Percentiles rank a stretch among this genome's conserved stretches.
phyloP scores from a whole-genome alignment of 2,329 filamentous ascomycete genomes.

The Penicillium sp. region DNA sequence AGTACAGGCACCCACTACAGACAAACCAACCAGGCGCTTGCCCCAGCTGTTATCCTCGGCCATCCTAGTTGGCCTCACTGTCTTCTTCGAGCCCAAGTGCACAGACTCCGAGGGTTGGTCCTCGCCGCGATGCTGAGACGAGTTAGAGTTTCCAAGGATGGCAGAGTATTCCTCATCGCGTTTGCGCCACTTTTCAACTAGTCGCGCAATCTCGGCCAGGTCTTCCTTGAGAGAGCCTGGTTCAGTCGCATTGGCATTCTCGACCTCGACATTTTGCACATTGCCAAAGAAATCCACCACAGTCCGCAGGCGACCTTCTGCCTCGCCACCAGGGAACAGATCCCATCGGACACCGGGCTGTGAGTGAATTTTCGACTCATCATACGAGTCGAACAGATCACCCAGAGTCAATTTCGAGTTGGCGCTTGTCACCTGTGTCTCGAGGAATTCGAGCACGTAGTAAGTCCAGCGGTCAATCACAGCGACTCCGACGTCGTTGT shows the following conservation, averaged over 20 bases:
- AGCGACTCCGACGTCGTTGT: conserved; percentile 95
- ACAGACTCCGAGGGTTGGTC: conserved; percentile 14
- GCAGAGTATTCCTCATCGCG: conserved; percentile 34
- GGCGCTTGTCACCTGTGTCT: conserved; percentile 79
- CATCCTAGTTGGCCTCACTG: conserved; percentile 52
- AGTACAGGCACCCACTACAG: conserved; percentile 33
- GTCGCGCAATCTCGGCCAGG: conserved; percentile 62
- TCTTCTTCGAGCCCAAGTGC: conserved; percentile 32
- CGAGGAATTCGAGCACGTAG: conserved; percentile 95
- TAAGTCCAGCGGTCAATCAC: conserved; percentile 99
- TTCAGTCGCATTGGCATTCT: conserved; percentile 55
- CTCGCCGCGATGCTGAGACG: conserved; percentile 12
- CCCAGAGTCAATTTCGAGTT: conserved; percentile 84
- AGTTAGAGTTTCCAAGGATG: conserved; percentile 22
- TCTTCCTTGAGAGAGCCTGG: conserved; percentile 58
- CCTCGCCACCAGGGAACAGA: conserved; percentile 80
- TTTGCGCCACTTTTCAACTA: conserved; percentile 51
- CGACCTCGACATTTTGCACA: conserved; percentile 92
- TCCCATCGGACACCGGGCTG: conserved; percentile 91
- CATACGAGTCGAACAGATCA: conserved; percentile 93
- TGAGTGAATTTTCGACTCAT: conserved; percentile 89
- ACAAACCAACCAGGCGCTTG: conserved; percentile 40
- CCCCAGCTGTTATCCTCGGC: conserved; percentile 63
- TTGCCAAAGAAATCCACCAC: conserved; percentile 98
- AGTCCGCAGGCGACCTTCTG: conserved; percentile 68